A percentile compares a stretch with the other conserved stretches of the same genome.
phyloP scores from a whole-genome alignment of 805 yeast genomes.

The Wickerhamiella shivajii region DNA sequence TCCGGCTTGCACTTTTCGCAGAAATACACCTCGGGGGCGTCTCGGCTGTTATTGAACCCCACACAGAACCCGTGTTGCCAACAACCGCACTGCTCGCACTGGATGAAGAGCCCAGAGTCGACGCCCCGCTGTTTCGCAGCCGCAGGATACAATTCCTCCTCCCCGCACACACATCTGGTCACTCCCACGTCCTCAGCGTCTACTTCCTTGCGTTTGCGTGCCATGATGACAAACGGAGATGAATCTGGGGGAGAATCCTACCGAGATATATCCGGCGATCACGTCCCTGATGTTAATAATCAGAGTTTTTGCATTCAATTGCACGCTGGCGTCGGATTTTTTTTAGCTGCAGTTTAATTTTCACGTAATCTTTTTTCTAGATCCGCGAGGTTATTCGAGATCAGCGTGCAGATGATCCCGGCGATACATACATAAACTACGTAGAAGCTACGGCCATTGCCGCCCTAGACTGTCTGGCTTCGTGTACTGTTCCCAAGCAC shows the following conservation, averaged over 20 bases:
- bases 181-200: slow-evolving; percentile 23
- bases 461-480: slow-evolving; percentile 7
- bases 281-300: no score
- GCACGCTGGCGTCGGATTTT: no score
- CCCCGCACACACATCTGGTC: slow-evolving; percentile 43
- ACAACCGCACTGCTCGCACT: slow-evolving; percentile 85
- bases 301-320: no score
- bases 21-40: slow-evolving; percentile 87
- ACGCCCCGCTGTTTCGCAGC: slow-evolving; percentile 34
- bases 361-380: no score
- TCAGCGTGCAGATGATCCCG: no score
- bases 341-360: no score
- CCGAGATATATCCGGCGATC: no score
- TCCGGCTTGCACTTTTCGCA: slow-evolving; percentile 88
- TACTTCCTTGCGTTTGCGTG: slow-evolving; percentile 9
- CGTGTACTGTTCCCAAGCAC: slow-evolving; percentile 6
- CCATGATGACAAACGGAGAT: no score
- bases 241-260: no score
- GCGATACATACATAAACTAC: neutral
- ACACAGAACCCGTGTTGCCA: slow-evolving; percentile 99
- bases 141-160: slow-evolving; percentile 29
- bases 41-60: slow-evolving; percentile 57
- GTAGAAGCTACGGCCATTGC: slow-evolving; percentile 1
- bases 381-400: no score
- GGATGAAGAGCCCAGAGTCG: slow-evolving; percentile 88